These are phyloP conservation scores for Friedmanniomyces endolithicus DNA, from an alignment of 495 filamentous ascomycete genomes.

Conservation along the genomic window DNA sequence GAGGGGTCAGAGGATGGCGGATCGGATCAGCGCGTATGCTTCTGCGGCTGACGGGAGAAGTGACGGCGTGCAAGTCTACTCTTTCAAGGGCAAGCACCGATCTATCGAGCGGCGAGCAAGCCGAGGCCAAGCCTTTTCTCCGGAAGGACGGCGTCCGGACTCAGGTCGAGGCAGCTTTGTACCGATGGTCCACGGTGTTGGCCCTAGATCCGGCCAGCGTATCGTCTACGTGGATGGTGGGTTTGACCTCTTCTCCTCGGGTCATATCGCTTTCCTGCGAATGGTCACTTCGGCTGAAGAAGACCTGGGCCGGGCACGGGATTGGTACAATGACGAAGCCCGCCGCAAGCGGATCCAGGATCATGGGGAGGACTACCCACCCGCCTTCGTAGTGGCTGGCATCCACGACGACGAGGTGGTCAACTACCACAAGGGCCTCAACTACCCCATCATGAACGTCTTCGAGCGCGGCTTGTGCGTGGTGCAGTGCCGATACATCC, in stretches of 20 bases:
- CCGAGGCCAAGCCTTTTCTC: constrained; percentile 21
- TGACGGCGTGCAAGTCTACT: constrained; percentile 4
- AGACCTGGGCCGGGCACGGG: constrained; percentile 45
- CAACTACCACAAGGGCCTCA: constrained; percentile 89
- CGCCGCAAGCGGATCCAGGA: constrained; percentile 48
- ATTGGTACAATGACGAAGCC: constrained; percentile 60
- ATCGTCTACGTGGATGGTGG: constrained; percentile 93
- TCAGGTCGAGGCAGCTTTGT: constrained; percentile 34
- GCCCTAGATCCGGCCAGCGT: constrained; percentile 60
- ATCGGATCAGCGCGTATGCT: constrained; percentile 61
- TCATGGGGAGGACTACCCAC: constrained; percentile 55
- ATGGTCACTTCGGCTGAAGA: constrained; percentile 61
- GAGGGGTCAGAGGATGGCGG: constrained; percentile 48
- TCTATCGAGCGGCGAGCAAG: constrained; percentile 29
- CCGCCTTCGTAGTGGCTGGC: constrained; percentile 76
- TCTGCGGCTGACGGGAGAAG: constrained; percentile 17
- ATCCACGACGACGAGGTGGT: constrained; percentile 91
- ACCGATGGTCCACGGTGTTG: constrained; percentile 51
- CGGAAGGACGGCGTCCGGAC: no score
- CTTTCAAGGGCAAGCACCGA: constrained; percentile 20
- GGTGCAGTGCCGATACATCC: constrained; percentile 79
- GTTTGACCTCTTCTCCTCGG: constrained; percentile 93
- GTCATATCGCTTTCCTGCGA: constrained; percentile 88
- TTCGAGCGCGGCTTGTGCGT: constrained; percentile 93
- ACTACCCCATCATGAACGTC: constrained; percentile 99